Percentiles rank a stretch among this genome's conserved stretches.
Evolutionary conservation across 768 basidiomycete genomes (phyloP).

Genomic region (Psilocybe cubensis): DNA sequence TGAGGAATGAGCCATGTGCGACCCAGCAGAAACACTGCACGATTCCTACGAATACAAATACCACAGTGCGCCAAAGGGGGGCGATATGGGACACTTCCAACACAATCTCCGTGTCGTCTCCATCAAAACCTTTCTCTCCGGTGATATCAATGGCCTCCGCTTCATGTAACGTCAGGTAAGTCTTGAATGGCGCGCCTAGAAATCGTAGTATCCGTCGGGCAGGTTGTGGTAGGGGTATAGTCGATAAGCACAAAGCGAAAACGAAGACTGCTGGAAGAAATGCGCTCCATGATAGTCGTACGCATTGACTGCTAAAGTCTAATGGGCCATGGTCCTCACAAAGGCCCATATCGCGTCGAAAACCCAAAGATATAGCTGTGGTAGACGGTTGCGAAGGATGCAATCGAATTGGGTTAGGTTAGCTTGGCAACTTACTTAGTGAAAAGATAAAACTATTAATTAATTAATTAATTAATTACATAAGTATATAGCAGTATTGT

Average conservation of each 20-base stretch:
- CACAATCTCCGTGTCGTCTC: conserved; percentile 21
- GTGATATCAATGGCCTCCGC: conserved; percentile 51
- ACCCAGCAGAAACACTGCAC: conserved; percentile 62
- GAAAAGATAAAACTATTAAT: too few relatives aligned
- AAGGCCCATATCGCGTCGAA: conserved; percentile 30
- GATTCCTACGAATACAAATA: conserved; percentile 61
- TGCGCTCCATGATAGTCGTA: conserved; percentile 56
- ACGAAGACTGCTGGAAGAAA: conserved; percentile 52
- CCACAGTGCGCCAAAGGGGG: conserved; percentile 63
- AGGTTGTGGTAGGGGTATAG: conserved; percentile 32
- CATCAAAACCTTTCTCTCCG: conserved; percentile 22
- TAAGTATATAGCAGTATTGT: too few relatives aligned
- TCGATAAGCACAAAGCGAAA: conserved; percentile 41
- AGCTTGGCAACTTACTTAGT: too few relatives aligned
- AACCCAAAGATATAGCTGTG: too few relatives aligned
- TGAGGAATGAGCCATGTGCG: conserved; percentile 55
- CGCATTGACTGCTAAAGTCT: conserved; percentile 50
- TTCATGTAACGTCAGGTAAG: conserved; percentile 55
- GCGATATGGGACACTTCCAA: conserved; percentile 27
- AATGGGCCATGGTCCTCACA: conserved; percentile 35
- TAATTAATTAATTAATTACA: too few relatives aligned
- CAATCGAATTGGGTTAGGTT: too few relatives aligned
- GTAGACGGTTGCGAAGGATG: not conserved
- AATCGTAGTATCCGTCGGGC: conserved; percentile 26
- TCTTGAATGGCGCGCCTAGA: conserved; percentile 36